Conservation (phyloP, 768 basidiomycete species). For the Podaxis sp. region DNA sequence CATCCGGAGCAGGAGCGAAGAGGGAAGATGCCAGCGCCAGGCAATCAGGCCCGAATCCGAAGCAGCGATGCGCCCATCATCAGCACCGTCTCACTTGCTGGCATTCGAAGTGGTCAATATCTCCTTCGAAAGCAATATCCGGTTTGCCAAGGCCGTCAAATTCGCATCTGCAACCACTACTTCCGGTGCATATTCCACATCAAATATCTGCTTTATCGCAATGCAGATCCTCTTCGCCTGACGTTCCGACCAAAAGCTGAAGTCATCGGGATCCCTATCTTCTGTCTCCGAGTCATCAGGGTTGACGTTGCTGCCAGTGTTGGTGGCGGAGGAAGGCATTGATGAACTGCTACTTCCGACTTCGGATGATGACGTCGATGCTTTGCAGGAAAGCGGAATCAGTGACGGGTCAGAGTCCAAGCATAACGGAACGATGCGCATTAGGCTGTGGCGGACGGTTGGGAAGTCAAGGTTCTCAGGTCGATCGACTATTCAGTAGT, state of each 20-base stretch:
- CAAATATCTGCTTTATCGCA: slow-evolving; percentile 79
- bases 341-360: not conserved
- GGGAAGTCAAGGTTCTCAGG: slow-evolving; percentile 62
- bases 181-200: slow-evolving; percentile 84
- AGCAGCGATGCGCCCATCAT: not conserved
- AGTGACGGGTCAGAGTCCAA: slow-evolving; percentile 84
- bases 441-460: slow-evolving; percentile 63
- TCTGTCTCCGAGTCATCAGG: slow-evolving; percentile 31
- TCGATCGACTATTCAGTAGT: slow-evolving; percentile 54
- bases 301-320: slow-evolving; percentile 15
- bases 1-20: not conserved
- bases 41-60: not conserved
- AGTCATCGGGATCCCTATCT: slow-evolving; percentile 82
- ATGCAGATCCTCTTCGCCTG: slow-evolving; percentile 89
- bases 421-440: slow-evolving; percentile 80
- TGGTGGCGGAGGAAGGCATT: slow-evolving; percentile 5
- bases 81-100: slow-evolving; percentile 2
- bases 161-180: slow-evolving; percentile 96
- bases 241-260: slow-evolving; percentile 86
- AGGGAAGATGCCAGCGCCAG: not conserved
- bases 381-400: slow-evolving; percentile 67
- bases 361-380: slow-evolving; percentile 23
- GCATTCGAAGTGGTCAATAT: slow-evolving; percentile 13
- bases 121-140: slow-evolving; percentile 73
- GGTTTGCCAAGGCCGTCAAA: slow-evolving; percentile 75